A percentile compares a stretch with the other conserved stretches of the same genome.
These are phyloP conservation scores for Fraxinus albicans DNA, from an alignment of 305 asterid species.

Conservation along the genomic window DNA sequence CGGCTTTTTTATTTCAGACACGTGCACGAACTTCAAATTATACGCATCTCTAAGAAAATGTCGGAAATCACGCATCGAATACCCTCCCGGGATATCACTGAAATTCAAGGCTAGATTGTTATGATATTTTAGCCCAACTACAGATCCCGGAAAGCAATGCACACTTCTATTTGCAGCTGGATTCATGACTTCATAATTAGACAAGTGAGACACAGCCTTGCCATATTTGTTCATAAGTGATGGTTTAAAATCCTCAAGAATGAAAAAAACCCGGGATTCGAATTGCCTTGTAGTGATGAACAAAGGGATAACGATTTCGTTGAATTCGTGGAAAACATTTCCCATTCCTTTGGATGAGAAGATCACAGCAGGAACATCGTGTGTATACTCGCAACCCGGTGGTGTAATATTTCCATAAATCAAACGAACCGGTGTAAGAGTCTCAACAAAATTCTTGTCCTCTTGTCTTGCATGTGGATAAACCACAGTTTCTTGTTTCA, in stretches of 20 bases:
- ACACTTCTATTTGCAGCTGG: constrained; percentile 35
- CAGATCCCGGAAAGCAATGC: constrained; percentile 46
- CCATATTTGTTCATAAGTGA: constrained; percentile 35
- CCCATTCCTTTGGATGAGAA: constrained; percentile 52
- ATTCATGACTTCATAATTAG: constrained; percentile 34
- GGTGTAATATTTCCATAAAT: constrained; percentile 7
- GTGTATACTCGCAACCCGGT: constrained; percentile 39
- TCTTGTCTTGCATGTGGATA: constrained; percentile 53
- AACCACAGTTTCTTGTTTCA: constrained; percentile 18
- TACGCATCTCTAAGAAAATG: constrained; percentile 37
- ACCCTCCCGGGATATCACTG: constrained; percentile 40
- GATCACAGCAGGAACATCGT: constrained; percentile 42
- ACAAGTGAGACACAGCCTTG: constrained; percentile 36
- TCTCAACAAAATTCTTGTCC: constrained; percentile 28
- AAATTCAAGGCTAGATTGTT: constrained; percentile 37
- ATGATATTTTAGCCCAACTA: constrained; percentile 51
- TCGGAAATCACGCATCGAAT: constrained; percentile 42
- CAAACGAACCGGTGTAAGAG: constrained; percentile 31
- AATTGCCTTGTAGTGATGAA: constrained; percentile 49
- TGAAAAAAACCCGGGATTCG: constrained; percentile 28
- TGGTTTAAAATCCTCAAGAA: constrained; percentile 44
- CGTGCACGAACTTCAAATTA: constrained; percentile 29
- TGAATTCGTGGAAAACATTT: constrained; percentile 58
- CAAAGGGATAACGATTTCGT: constrained; percentile 57
- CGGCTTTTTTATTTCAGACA: constrained; percentile 38